Evolutionary conservation across 106 monocot genomes (phyloP).

Genomic region (Hemerocallis citrina): DNA sequence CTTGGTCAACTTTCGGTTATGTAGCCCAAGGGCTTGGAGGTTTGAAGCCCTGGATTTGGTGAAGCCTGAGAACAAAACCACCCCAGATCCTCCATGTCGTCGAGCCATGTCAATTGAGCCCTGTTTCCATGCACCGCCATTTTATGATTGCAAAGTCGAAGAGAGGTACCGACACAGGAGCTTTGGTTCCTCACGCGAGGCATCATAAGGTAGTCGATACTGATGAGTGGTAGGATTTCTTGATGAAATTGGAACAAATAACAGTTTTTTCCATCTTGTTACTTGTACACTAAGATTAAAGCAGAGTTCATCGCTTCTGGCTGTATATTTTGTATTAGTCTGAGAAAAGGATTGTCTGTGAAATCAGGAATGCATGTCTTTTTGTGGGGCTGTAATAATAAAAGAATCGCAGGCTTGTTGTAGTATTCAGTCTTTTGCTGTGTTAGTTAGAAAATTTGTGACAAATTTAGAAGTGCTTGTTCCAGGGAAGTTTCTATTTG

Average conservation of each 20-base stretch:
- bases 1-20: conserved; percentile 71
- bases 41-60: conserved; percentile 51
- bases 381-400: too few relatives aligned
- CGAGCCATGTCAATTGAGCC: conserved; percentile 50
- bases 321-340: too few relatives aligned
- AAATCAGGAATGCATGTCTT: too few relatives aligned
- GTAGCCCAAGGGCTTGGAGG: conserved; percentile 59
- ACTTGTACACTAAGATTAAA: conserved; percentile 2
- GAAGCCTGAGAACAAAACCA: conserved; percentile 26
- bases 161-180: conserved; percentile 15
- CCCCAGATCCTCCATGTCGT: conserved; percentile 35
- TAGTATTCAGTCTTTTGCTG: too few relatives aligned
- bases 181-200: conserved; percentile 31
- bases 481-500: too few relatives aligned
- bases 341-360: too few relatives aligned
- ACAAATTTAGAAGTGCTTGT: too few relatives aligned
- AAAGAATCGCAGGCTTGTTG: too few relatives aligned
- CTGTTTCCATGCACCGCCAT: conserved; percentile 55
- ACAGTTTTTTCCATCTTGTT: not conserved
- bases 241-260: too few relatives aligned
- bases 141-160: conserved; percentile 36
- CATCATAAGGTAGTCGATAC: conserved; percentile 52
- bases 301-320: not conserved
- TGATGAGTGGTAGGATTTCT: conserved; percentile 31
- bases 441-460: too few relatives aligned